Evolutionary conservation across 2,329 filamentous ascomycete genomes (phyloP), one percentile per base, ranked within the genome.

Genomic region (Penicillium digitatum): DNA sequence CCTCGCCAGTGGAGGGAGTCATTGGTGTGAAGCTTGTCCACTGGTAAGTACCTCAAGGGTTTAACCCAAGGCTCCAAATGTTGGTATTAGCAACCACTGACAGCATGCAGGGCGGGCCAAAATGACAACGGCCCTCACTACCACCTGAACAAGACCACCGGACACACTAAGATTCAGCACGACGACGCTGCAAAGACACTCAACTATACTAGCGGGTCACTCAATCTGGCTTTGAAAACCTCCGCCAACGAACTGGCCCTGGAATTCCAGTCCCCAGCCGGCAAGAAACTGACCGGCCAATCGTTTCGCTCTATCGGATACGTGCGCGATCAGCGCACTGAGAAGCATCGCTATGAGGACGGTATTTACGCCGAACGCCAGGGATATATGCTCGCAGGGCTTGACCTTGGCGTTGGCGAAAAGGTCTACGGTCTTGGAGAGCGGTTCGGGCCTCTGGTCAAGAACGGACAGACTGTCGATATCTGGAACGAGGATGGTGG

Each of bases 381-480:
- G 48, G 72, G 72, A 7, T 71, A 74, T 59, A 74, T 74, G 66
- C 72, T 75, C 38, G 65, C 71, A 0, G 72, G 61, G n/a, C 66
- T 74, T 8, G 72, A 74, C 44, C 58, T 75, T 1, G 66, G 70
- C 14, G 70, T 83, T 3, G 76, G 78, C 16, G 88, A 91, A 70
- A 83, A 84, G 0, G 80, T 91, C 14, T 87, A 89, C 69, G 88
- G 88, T 0, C 79, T 91, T 4, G 88, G 88, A 1, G 88, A 91
- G 72, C 79, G 88, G 14, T 92, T 91, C 66, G 88, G 88, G 0
- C 82, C 86, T 7, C 88, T 88, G 72, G 87, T 88, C 69, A 90
- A 89, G 70, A 84, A 90, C 39, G 88, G 88, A 12, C 87, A 91
- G 70, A 78, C 80, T 12, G 75, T 91, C 3, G 78, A 82, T 53